Base-by-base conservation (phyloP, 441 rosid genomes). In the Erodium moschatum region DNA sequence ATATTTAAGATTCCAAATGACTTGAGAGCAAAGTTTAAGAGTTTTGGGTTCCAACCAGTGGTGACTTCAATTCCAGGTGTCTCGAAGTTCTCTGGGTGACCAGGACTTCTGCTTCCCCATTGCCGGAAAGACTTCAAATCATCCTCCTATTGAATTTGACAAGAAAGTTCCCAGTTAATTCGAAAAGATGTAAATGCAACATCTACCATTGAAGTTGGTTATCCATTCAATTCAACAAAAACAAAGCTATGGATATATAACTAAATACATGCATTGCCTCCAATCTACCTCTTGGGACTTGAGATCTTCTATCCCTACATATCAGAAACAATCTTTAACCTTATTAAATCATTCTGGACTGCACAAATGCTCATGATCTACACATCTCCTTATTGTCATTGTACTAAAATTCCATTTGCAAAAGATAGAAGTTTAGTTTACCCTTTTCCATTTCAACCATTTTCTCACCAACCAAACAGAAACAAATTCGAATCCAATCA, bases 21-120 rank as follows among this genome's bases (percentile, higher is more conserved):
- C 24, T 27, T 10, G 56, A 50, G 46, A 40, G 12, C 46, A 40
- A 40, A 40, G 46, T 40, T 50, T 56, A 67, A 27, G 8, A 29
- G 13, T n/a, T n/a, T 40, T 21, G n/a, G 46, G 60, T 58, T 20
- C 91, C 66, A 73, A 95, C 99, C 99, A 72, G 99, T 95, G 15
- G 99, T 95, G 72, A 95, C 99, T 84, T 95, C 99, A 72, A 95
- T 80, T 18, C 98, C 99, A 64, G 87, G 93, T 54, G 98, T 95
- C 87, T 92, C 99, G 66, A 92, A 95, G 79, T 95, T 95, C 89
- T 95, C 99, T 6, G 99, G 99, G 77, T 95, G 99, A 69, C 98
- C 98, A n/a, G 99, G 99, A 6, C 97, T 95, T 61, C 8, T 89
- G 83, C 99, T 95, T 79, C 82, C 97, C 96, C 91, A 92, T 44